phyloP scores from a whole-genome alignment of 495 filamentous ascomycete species.

The Tuber calosporum region DNA sequence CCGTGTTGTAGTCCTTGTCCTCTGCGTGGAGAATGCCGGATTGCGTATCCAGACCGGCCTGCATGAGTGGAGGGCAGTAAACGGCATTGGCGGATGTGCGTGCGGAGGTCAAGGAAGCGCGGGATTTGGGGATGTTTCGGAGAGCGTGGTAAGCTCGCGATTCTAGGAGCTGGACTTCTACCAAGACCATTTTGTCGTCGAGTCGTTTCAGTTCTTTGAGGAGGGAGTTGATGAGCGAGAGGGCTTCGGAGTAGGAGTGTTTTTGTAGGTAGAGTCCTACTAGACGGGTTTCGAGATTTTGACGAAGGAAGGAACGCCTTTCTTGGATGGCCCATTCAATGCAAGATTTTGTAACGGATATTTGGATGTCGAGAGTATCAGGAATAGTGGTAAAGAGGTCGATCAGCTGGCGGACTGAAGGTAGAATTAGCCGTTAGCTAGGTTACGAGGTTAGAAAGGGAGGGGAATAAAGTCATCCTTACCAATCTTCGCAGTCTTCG shows the following conservation, averaged over 20 bases:
- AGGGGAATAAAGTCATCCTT: constrained; percentile 39
- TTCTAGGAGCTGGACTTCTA: constrained; percentile 98
- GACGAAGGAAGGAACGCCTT: constrained; percentile 86
- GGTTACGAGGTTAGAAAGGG: not conserved
- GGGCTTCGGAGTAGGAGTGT: constrained; percentile 90
- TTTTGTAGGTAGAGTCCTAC: constrained; percentile 92
- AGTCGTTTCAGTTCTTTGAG: constrained; percentile 93
- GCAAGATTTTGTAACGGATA: constrained; percentile 88
- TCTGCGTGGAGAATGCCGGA: constrained; percentile 97
- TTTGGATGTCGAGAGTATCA: constrained; percentile 85
- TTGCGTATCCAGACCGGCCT: constrained; percentile 97
- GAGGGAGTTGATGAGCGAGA: constrained; percentile 90
- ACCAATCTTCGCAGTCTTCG: constrained; percentile 98
- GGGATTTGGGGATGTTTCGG: constrained; percentile 91
- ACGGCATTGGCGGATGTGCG: constrained; percentile 92
- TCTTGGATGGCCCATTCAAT: constrained; percentile 98
- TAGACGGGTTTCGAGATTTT: constrained; percentile 94
- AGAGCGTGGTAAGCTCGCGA: constrained; percentile 95
- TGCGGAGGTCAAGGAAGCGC: constrained; percentile 87
- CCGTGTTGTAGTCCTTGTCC: constrained; percentile 97
- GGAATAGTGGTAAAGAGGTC: constrained; percentile 91
- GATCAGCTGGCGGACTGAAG: constrained; percentile 85
- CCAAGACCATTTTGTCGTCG: constrained; percentile 95
- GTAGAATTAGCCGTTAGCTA: not conserved
- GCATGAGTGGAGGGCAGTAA: constrained; percentile 89